A percentile compares a stretch with the other conserved stretches of the same genome.
Evolutionary conservation across 2,329 filamentous ascomycete genomes (phyloP).

Genomic region (Exophiala sp.): DNA sequence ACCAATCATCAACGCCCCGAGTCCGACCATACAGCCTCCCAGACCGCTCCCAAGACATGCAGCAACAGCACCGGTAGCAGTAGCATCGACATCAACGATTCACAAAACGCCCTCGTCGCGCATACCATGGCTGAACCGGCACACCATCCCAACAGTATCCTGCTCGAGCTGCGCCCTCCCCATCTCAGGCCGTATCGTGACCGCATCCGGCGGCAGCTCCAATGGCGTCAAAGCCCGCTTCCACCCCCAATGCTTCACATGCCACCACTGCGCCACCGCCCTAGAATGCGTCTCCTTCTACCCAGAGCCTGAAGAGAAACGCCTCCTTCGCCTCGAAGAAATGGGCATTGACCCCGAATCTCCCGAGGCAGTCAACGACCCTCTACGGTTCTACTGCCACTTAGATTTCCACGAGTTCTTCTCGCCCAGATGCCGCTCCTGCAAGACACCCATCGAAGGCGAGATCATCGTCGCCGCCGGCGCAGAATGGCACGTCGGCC

Average conservation of each 20-base stretch:
- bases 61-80: slow-evolving; percentile 32
- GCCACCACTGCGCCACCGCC: slow-evolving; percentile 78
- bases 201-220: slow-evolving; percentile 61
- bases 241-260: slow-evolving; percentile 89
- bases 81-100: slow-evolving; percentile 35
- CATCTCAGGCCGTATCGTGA: slow-evolving; percentile 87
- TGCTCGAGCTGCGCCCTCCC: slow-evolving; percentile 81
- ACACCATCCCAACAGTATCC: slow-evolving; percentile 59
- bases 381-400: slow-evolving; percentile 88
- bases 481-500: slow-evolving; percentile 92
- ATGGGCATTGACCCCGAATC: slow-evolving; percentile 55
- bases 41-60: slow-evolving; percentile 26
- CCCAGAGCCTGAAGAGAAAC: slow-evolving; percentile 74
- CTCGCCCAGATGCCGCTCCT: slow-evolving; percentile 89
- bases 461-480: slow-evolving; percentile 93
- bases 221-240: slow-evolving; percentile 56
- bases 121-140: slow-evolving; percentile 33
- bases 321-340: slow-evolving; percentile 66
- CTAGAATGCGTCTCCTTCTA: slow-evolving; percentile 97
- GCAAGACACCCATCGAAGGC: slow-evolving; percentile 92
- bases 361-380: slow-evolving; percentile 56
- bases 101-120: slow-evolving; percentile 31
- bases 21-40: slow-evolving; percentile 1
- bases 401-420: slow-evolving; percentile 98
- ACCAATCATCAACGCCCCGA: slow-evolving; percentile 3